Evolutionary conservation across 2,329 filamentous ascomycete species (phyloP), one percentile per base, ranked within the genome.

Genomic region (Fusarium pilosicola): DNA sequence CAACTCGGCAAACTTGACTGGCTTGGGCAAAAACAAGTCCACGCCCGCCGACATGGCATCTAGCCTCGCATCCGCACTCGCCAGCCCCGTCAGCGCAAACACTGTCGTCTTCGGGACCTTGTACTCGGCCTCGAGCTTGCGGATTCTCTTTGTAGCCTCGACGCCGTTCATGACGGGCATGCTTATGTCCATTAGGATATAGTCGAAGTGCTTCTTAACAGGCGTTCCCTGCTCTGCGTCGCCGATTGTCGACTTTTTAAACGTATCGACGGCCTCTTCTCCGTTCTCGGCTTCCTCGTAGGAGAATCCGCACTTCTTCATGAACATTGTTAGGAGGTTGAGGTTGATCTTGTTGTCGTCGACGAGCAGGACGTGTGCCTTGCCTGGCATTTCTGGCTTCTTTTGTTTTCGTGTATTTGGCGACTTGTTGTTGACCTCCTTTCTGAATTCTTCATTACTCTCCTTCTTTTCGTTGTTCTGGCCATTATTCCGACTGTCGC

Each of bases 111-210:
- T 83, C 6, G 79, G 73, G 6, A 85, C 71, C 3, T 78, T 79
- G 17, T 83, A 79, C 9, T 85, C 82, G 8, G 80, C 79, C 74
- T 89, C 87, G 24, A 86, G 81, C 5, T 83, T 81, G 7, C 87
- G 83, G 26, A 89, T 89, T 61, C 81, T 81, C 15, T 82, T 81
- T 14, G 87, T 89, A 0, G 86, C 83, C 26, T 85, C 84, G 20
- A 88, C 80, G 0, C 86, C 86, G 70, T 89, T 84, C 72, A 90
- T 85, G 9, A 89, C 81, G 0, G 88, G 88, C 88, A 90, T 90
- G 77, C 83, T 86, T 12, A 89, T 84, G 70, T 90, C 88, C 83
- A 84, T 84, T 4, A 84, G 75, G 5, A 84, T 71, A 30, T 79
- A 82, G 55, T 81, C 80, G 44, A 84, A 84, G 5, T 45, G 70